Base-by-base conservation (phyloP, 768 basidiomycete species). In the Lentinula raphanica region DNA sequence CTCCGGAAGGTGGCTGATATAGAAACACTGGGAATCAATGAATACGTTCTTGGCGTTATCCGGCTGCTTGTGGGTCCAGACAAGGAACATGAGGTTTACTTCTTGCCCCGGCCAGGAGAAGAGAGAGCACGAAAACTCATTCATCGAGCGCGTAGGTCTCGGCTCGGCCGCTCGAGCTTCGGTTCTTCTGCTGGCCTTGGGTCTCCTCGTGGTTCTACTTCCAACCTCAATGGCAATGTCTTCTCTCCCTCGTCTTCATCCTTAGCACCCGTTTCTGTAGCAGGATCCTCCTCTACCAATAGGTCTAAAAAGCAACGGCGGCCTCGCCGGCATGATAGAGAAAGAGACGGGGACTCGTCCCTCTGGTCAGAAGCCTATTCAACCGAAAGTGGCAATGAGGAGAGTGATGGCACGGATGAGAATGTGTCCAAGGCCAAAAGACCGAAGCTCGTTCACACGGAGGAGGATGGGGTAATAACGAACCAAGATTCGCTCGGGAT, bases 1-100 rank as follows among this genome's bases (percentile, higher is more conserved):
- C 60, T 66, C 9, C 72, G 74, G 19, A 76, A 83, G 65, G 70
- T 83, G 32, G 69, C 69, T 59, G 72, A 80, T 60, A 71, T 87
- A 45, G 81, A 83, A 58, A 67, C 75, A 1, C 68, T 83, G 54
- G 76, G 78, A 44, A 76, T 87, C 49, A 75, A 76, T 58, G 69
- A 76, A 0, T 79, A 85, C 61, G 71, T 88, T 3, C 71, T 88
- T 42, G 79, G 82, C 49, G 70, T 79, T 31, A 67, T 89, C 42
- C 76, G 85, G 36, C 77, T 83, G 51, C 74, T 89, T 32, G 85
- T 87, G 17, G 86, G 86, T 9, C 74, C 84, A 15, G 85, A 88
- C 58, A 73, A 83, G 12, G 85, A 87, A 60, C 77, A 82, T 40
- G 86, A 87, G 61, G 77, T 88, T 2, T 87, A 76, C 64, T 89